A percentile compares a stretch with the other conserved stretches of the same genome.
Evolutionary conservation across 208 protist species (phyloP).

Genomic region (Novymonas esmeraldas): DNA sequence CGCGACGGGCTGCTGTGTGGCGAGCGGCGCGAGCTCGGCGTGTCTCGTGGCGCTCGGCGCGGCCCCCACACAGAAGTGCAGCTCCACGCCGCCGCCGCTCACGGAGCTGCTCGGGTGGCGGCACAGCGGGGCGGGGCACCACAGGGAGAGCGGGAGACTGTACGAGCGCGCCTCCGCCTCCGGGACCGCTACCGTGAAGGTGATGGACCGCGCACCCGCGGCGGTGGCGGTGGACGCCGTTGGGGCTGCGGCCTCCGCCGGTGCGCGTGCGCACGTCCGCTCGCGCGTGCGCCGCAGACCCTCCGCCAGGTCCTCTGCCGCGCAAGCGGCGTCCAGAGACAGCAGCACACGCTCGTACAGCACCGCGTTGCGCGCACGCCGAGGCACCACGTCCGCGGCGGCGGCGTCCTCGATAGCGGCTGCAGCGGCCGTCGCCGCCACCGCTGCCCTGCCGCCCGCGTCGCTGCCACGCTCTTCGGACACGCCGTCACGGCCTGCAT

Average conservation of each 20-base stretch:
- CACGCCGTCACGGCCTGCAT: no score
- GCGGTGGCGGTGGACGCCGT: not conserved
- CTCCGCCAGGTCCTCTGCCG: slow-evolving; percentile 4
- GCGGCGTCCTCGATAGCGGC: not conserved
- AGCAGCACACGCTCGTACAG: slow-evolving; percentile 41
- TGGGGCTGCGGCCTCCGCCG: not conserved
- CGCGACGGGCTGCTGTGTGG: no score
- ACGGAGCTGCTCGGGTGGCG: not conserved
- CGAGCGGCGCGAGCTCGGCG: no score
- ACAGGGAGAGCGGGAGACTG: slow-evolving; percentile 20
- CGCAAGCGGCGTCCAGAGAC: slow-evolving; percentile 20
- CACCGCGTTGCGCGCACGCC: slow-evolving; percentile 20
- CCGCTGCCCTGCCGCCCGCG: not conserved
- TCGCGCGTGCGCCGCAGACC: slow-evolving; percentile 13
- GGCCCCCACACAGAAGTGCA: slow-evolving; percentile 16
- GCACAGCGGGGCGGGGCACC: slow-evolving; percentile 4
- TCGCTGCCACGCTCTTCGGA: not conserved
- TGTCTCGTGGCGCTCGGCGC: not conserved
- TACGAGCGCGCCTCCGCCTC: slow-evolving; percentile 27
- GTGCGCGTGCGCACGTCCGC: not conserved
- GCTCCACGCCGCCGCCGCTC: slow-evolving; percentile 11
- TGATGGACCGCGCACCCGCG: not conserved
- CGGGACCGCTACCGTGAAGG: slow-evolving; percentile 1
- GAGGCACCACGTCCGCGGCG: not conserved
- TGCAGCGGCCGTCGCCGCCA: no score